phyloP scores from a whole-genome alignment of 108 stramenopile genomes.

The Skeletonema costatum region DNA sequence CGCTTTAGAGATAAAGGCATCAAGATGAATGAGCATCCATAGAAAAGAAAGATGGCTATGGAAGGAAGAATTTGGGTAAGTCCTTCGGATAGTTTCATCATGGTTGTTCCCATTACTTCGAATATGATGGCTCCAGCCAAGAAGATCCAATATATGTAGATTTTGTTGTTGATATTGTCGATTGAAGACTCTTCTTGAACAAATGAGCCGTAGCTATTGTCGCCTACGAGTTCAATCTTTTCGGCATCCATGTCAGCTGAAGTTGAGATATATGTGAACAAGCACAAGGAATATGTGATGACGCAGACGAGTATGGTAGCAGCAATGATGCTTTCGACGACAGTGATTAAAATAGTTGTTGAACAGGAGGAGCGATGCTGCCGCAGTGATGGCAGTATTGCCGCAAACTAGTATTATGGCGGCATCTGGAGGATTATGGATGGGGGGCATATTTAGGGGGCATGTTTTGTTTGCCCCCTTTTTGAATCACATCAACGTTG shows the following conservation, averaged over 20 bases:
- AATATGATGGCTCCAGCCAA: conserved; percentile 15
- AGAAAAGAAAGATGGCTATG: conserved; percentile 25
- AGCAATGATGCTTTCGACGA: no score
- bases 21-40: conserved; percentile 19
- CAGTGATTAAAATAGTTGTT: no score
- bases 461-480: no score
- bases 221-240: not conserved
- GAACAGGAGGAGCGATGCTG: no score
- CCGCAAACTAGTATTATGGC: no score
- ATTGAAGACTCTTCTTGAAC: not conserved
- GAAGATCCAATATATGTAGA: conserved; percentile 21
- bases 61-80: conserved; percentile 30
- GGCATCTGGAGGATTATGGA: no score
- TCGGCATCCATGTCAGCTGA: not conserved
- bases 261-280: not conserved
- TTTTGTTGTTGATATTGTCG: not conserved
- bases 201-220: not conserved
- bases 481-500: no score
- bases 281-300: no score
- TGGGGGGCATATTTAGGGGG: no score
- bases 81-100: conserved; percentile 32
- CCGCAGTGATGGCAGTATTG: no score
- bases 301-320: no score
- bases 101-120: conserved; percentile 33
- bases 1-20: conserved; percentile 19